Evolutionary conservation across 345 rosid genomes (phyloP).

Genomic region (Moringa oleifera): DNA sequence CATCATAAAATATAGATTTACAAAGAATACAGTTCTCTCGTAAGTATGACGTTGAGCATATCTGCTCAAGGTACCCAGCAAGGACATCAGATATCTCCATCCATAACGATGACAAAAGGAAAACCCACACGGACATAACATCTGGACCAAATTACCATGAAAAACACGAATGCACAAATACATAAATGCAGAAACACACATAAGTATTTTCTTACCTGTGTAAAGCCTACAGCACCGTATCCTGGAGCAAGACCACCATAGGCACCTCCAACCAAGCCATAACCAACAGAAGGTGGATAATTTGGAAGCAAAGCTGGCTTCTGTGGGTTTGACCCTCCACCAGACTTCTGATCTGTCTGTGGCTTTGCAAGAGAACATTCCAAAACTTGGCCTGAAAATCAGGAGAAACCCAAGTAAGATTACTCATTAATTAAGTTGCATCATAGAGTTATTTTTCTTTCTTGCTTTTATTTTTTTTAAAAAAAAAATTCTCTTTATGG

Average conservation of each 20-base stretch:
- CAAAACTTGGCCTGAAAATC: constrained; percentile 58
- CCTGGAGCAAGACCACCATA: constrained; percentile 60
- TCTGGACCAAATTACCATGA: too few relatives aligned
- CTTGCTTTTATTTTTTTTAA: too few relatives aligned
- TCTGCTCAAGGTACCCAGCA: neutral
- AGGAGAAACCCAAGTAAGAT: constrained; percentile 1
- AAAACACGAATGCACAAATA: too few relatives aligned
- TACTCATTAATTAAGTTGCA: constrained; percentile 1
- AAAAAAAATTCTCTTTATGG: too few relatives aligned
- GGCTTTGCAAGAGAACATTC: constrained; percentile 97
- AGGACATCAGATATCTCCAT: too few relatives aligned
- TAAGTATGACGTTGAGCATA: too few relatives aligned
- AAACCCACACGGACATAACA: too few relatives aligned
- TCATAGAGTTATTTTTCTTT: too few relatives aligned
- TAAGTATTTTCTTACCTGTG: constrained; percentile 47
- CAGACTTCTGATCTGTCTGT: constrained; percentile 69
- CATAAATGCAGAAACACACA: neutral
- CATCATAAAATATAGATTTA: too few relatives aligned
- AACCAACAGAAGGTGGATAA: constrained; percentile 62
- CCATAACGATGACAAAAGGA: too few relatives aligned
- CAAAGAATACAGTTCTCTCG: too few relatives aligned
- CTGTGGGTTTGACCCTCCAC: constrained; percentile 45
- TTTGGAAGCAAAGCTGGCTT: constrained; percentile 56
- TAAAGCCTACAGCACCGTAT: constrained; percentile 61
- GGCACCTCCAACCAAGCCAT: constrained; percentile 63